Conservation (phyloP, 179 eudicot genomes). For the Silene coronaria region DNA sequence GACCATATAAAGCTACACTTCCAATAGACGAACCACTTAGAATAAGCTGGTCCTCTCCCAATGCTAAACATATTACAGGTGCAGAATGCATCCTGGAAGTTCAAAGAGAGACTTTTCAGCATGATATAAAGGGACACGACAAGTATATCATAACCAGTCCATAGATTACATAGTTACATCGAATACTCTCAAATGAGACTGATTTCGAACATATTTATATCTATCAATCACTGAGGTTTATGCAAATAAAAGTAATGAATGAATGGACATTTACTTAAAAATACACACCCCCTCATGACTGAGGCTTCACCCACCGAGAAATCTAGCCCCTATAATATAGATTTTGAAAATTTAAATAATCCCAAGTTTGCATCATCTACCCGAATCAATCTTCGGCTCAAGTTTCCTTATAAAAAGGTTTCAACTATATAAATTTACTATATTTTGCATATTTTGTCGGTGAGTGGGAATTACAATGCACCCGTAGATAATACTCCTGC, state of each 20-base stretch:
- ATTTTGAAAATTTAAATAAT: background rate
- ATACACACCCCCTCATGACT: too few relatives aligned
- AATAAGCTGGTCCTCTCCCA: conserved; percentile 61
- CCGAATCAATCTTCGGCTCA: too few relatives aligned
- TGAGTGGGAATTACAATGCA: too few relatives aligned
- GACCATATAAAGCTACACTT: conserved; percentile 41
- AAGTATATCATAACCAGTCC: background rate
- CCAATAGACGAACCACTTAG: conserved; percentile 69
- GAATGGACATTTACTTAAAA: too few relatives aligned
- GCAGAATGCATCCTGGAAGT: conserved; percentile 61
- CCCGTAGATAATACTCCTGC: too few relatives aligned
- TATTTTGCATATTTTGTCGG: too few relatives aligned
- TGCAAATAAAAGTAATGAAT: too few relatives aligned
- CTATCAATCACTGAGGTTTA: too few relatives aligned
- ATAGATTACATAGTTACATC: background rate
- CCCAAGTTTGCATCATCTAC: background rate
- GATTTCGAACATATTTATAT: background rate
- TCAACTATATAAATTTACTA: too few relatives aligned
- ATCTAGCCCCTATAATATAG: conserved; percentile 65
- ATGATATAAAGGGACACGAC: background rate
- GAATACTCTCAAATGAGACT: background rate
- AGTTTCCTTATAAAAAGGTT: too few relatives aligned
- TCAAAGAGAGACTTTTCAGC: conserved; percentile 1
- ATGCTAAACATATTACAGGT: conserved; percentile 54
- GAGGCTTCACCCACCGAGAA: conserved; percentile 91